Evolutionary conservation across 768 basidiomycete species (phyloP), one percentile per base, ranked within the genome.

Genomic region (Fistulinella prunicolor): DNA sequence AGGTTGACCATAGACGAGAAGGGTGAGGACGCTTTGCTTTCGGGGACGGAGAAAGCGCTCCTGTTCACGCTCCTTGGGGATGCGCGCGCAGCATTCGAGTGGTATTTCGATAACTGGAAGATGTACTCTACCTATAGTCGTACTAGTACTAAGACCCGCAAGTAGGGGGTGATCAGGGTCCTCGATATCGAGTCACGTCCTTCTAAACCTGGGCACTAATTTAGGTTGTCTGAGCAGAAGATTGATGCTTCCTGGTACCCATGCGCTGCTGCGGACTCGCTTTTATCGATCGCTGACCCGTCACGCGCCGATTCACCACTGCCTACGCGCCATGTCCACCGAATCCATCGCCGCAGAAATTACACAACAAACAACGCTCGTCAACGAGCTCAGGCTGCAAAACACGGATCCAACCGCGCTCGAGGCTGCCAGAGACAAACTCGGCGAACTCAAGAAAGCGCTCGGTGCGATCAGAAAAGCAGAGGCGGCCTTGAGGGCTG

Each of bases 361-460:
- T 57, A 68, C 72, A 5, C 62, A 73, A 32, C 82, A 84, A 55
- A 81, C 73, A 9, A 63, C 73, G 4, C 65, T 77, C n/a, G 73
- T 87, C 59, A 83, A 82, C 61, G 74, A 82, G 47, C 77, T 90
- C 19, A 72, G 81, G 42, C 67, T 76, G 37, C 74, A 79, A 57
- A 78, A 77, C 38, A 76, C 78, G 1, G 79, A 85, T 44, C 55
- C 72, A 1, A 57, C 71, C 3, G 56, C 65, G 9, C 57, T 88
- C 30, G 81, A 86, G 20, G 82, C 81, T 29, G 79, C 79, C 14
- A 83, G 78, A 71, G 85, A 84, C 71, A 81, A 73, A 49, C 73
- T 91, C 14, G 79, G 81, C 0, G 86, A 89, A 23, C 68, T 90
- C 47, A 85, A 86, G 73, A 80, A 76, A 57, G 60, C 72, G 13